phyloP scores from a whole-genome alignment of 176 grass and related monocot genomes.

The Elaeis guineensis region DNA sequence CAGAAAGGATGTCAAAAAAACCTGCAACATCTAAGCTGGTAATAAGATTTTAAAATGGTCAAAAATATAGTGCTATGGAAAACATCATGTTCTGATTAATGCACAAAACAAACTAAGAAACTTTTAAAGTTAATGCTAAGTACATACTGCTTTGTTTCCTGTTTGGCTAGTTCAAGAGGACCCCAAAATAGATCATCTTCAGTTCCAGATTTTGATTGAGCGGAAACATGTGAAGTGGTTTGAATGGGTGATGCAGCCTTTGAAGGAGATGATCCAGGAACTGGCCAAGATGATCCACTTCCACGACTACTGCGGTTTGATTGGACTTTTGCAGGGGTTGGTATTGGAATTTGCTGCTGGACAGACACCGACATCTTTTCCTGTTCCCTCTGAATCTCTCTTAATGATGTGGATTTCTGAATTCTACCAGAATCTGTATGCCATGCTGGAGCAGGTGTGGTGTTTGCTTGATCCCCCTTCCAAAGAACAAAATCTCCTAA shows the following conservation, averaged over 20 bases:
- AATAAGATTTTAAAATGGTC: background rate
- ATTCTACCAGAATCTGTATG: constrained; percentile 60
- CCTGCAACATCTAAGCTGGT: no score
- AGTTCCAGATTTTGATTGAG: constrained; percentile 48
- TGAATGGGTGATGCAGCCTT: constrained; percentile 50
- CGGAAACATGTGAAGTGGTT: constrained; percentile 38
- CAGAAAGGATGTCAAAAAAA: no score
- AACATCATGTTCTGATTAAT: no score
- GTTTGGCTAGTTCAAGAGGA: constrained; percentile 61
- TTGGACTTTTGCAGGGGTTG: constrained; percentile 34
- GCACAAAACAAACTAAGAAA: background rate
- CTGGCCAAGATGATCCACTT: constrained; percentile 54
- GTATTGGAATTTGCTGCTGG: constrained; percentile 36
- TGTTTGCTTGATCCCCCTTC: constrained; percentile 60
- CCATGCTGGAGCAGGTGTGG: constrained; percentile 68
- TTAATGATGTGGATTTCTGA: constrained; percentile 64
- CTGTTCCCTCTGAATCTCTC: constrained; percentile 88
- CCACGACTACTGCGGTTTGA: constrained; percentile 40
- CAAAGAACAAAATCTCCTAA: constrained; percentile 92
- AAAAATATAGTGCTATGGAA: background rate
- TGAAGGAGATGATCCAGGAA: constrained; percentile 76
- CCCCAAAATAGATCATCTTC: constrained; percentile 99
- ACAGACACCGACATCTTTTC: constrained; percentile 43
- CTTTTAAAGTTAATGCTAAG: constrained; percentile 1
- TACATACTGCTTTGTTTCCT: constrained; percentile 78